Percentiles rank a stretch among this genome's conserved stretches.
Evolutionary conservation across 345 rosid genomes (phyloP).

Genomic region (Mallotus nudiflorus): DNA sequence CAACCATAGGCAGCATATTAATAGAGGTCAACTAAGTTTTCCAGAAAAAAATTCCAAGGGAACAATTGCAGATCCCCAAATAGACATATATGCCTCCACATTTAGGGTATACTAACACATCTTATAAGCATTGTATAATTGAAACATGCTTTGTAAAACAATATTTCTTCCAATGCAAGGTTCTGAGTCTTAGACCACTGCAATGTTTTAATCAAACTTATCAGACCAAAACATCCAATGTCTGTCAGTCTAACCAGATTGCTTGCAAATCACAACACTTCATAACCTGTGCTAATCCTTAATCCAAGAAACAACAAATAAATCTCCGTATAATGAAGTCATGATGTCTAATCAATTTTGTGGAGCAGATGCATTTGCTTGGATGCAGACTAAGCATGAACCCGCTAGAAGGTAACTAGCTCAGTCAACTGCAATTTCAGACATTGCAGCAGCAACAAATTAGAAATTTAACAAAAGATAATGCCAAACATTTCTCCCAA

Average conservation of each 20-base stretch:
- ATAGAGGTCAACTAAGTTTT: background rate
- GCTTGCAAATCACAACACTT: background rate
- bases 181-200: background rate
- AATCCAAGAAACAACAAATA: background rate
- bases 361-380: background rate
- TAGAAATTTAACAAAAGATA: background rate
- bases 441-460: background rate
- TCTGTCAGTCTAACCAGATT: background rate
- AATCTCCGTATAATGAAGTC: constrained; percentile 4
- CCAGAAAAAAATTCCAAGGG: background rate
- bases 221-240: background rate
- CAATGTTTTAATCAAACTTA: background rate
- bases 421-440: background rate
- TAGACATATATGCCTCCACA: too few relatives aligned
- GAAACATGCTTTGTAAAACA: too few relatives aligned
- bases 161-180: background rate
- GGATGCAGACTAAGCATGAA: background rate
- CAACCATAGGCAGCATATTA: background rate
- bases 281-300: too few relatives aligned
- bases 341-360: background rate
- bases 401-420: background rate
- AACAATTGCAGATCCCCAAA: background rate
- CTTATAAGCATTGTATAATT: background rate
- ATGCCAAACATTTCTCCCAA: background rate
- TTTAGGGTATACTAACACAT: too few relatives aligned